phyloP scores from a whole-genome alignment of 139 green algal genomes.

The Micromonas pusilla region DNA sequence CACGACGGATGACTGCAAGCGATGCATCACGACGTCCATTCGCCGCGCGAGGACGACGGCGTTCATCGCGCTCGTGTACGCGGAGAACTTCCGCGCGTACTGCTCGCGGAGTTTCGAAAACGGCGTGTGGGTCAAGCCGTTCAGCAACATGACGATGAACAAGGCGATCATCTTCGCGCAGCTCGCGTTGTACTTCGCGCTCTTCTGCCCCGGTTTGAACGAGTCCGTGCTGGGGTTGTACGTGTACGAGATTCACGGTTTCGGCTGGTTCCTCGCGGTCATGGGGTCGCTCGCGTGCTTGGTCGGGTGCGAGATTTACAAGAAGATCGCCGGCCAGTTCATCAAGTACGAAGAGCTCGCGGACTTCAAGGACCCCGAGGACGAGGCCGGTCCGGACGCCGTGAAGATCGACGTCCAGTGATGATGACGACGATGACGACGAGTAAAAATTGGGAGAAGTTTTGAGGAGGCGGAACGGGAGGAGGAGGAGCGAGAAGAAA shows the following conservation, averaged over 20 bases:
- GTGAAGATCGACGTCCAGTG: background rate
- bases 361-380: background rate
- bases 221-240: conserved; percentile 5
- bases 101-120: background rate
- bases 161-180: conserved; percentile 8
- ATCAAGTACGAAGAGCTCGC: background rate
- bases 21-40: background rate
- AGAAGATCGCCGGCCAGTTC: conserved; percentile 2
- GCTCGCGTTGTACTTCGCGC: background rate
- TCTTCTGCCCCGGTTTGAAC: conserved; percentile 15
- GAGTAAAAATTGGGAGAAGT: background rate
- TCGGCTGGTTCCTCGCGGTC: conserved; percentile 1
- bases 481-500: too few species aligned
- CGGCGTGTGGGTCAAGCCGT: background rate
- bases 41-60: background rate
- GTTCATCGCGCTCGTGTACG: conserved; percentile 5
- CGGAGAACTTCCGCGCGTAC: background rate
- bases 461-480: too few species aligned
- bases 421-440: background rate
- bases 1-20: background rate
- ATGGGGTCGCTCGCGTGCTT: background rate
- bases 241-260: conserved; percentile 21
- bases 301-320: conserved; percentile 19
- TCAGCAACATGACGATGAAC: conserved; percentile 9
- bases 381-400: background rate